These are phyloP conservation scores for Paramyrothecium roridum DNA, from an alignment of 2,329 filamentous ascomycete genomes.

Conservation along the genomic window DNA sequence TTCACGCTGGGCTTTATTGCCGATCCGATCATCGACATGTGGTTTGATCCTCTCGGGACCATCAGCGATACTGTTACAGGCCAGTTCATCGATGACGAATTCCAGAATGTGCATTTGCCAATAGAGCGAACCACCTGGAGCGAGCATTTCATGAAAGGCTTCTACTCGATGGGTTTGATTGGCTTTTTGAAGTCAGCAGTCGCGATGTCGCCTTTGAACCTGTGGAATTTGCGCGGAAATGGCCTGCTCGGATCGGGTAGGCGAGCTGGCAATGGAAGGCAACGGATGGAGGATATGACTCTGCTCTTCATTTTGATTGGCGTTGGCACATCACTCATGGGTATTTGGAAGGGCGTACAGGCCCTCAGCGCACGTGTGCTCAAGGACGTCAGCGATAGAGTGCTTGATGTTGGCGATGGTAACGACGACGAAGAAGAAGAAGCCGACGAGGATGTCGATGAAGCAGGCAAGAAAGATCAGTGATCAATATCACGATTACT, in stretches of 20 bases:
- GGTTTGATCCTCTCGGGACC: constrained; percentile 72
- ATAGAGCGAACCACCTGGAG: constrained; percentile 63
- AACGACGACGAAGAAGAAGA: constrained; percentile 57
- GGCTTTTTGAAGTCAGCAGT: constrained; percentile 81
- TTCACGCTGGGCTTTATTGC: constrained; percentile 89
- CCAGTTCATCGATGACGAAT: constrained; percentile 38
- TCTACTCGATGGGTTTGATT: constrained; percentile 84
- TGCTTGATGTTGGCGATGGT: constrained; percentile 74
- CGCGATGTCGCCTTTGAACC: constrained; percentile 71
- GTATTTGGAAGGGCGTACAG: constrained; percentile 78
- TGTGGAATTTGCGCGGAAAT: constrained; percentile 68
- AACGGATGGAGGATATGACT: constrained; percentile 74
- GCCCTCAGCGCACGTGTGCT: constrained; percentile 70
- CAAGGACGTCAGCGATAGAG: constrained; percentile 72
- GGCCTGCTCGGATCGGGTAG: constrained; percentile 50
- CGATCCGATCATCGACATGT: constrained; percentile 87
- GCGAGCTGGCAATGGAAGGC: constrained; percentile 65
- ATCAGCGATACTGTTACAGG: constrained; percentile 50
- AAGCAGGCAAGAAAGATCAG: constrained; percentile 31
- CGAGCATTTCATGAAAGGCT: constrained; percentile 83
- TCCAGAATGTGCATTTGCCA: constrained; percentile 31
- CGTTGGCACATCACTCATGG: constrained; percentile 76
- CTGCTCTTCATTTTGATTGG: constrained; percentile 79
- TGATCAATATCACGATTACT: constrained; percentile 10
- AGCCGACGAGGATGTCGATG: constrained; percentile 38